Conservation (phyloP, 2,329 filamentous ascomycete genomes). For the Aspergillus eucalypticola region DNA sequence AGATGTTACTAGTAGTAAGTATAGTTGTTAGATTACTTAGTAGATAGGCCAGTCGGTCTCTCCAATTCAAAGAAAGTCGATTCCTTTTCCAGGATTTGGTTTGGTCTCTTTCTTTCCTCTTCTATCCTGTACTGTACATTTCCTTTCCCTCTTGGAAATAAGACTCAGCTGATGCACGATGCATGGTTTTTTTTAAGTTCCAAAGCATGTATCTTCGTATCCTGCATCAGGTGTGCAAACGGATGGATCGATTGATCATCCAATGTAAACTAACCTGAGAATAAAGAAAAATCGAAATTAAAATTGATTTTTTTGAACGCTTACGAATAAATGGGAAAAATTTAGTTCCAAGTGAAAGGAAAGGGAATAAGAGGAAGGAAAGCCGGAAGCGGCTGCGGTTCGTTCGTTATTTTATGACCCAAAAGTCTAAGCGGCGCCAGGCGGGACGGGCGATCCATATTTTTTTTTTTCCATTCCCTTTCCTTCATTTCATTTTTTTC, state of each 20-base stretch:
- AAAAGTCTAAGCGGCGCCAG: constrained; percentile 15
- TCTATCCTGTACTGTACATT: too few relatives aligned
- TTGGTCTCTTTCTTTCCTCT: too few relatives aligned
- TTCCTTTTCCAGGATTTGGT: too few relatives aligned
- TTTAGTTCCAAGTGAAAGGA: not conserved
- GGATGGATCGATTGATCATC: not conserved
- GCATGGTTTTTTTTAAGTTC: too few relatives aligned
- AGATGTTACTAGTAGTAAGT: too few relatives aligned
- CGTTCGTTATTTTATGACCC: not conserved
- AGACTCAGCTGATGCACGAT: too few relatives aligned
- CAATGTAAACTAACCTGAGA: not conserved
- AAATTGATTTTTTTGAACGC: not conserved
- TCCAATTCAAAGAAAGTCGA: too few relatives aligned
- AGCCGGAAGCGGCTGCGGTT: not conserved
- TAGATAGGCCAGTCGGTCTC: too few relatives aligned
- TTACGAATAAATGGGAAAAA: not conserved
- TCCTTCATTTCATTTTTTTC: not conserved
- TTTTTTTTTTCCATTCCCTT: not conserved
- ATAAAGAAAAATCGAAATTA: not conserved
- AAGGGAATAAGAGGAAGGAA: not conserved
- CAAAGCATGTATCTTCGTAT: too few relatives aligned
- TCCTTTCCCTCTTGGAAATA: too few relatives aligned
- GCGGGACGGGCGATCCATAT: constrained; percentile 23
- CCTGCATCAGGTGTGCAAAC: not conserved
- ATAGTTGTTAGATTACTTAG: too few relatives aligned